Evolutionary conservation across 352 stramenopile genomes (phyloP), one percentile per base, ranked within the genome.

Genomic region (Pythium aristosporum): DNA sequence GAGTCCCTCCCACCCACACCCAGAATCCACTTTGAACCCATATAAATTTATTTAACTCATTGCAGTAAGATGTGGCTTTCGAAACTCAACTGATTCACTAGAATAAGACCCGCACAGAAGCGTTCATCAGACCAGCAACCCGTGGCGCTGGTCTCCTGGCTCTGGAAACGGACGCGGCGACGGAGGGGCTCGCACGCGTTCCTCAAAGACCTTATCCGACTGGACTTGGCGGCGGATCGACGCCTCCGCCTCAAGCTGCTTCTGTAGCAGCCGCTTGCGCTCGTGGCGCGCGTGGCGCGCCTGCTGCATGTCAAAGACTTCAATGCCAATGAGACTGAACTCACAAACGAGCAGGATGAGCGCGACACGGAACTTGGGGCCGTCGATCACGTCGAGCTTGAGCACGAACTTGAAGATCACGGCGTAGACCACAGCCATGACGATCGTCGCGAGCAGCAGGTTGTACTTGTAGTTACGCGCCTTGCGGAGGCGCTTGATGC

Each of bases 381-480:
- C 82, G 12, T 77, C 71, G 52, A 85, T 80, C 3, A 88, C 53
- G 37, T 75, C 73, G 75, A 92, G 87, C 53, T 81, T 79, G 48
- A 92, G 77, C 56, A 80, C 69, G 1, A 73, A 53, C 44, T 77
- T 77, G 46, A 92, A 72, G 25, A 90, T 63, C 13, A 73, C 15
- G n/a, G 61, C 76, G 63, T 92, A 92, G 57, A 83, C 64, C 13
- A 80, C 43, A 11, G 80, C 77, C 15, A 79, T 65, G 18, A 82
- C 62, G 34, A 92, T 68, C 10, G 79, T 87, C 30, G 74, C 70
- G 57, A 89, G 72, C 68, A 92, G 80, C 51, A 92, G 68, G 61
- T 92, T 92, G 77, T 92, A 92, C 62, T 87, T 87, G 75, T 89
- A 92, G 69, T 92, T 89, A 52, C 78, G 80, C 39, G 80, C 74